Evolutionary conservation across 768 basidiomycete genomes (phyloP), one percentile per base, ranked within the genome.

Genomic region (Calocybe gangraenosa): DNA sequence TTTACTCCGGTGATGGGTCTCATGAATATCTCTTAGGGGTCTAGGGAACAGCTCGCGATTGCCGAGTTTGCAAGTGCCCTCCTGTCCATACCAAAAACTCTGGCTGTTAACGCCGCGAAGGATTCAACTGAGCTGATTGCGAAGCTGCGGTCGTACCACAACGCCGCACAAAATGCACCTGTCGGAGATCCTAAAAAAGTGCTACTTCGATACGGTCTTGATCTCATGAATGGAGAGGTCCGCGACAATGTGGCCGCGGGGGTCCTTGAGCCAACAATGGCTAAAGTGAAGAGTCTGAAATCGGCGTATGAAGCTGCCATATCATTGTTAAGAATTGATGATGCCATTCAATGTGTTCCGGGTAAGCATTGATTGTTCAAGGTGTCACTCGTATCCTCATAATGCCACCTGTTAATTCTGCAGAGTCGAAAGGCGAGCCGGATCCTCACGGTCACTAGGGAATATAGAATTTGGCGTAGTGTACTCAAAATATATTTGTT

Each of bases 91-190:
- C 96, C 96, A 37, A 98, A 98, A 69, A 92, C 87, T 15, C 84
- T 99, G 25, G 86, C 96, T 2, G 89, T 98, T 42, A 99, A 99
- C 62, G 96, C 96, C 33, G 96, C 96, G 32, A 98, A 98, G 60
- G 96, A 99, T 62, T 92, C 94, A 30, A 98, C 95, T 1, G 92
- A 97, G 45, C 81, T 99, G 15, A 92, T 99, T 31, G 94, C 96
- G 17, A 97, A 97, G 67, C 73, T 99, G 39, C 86, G 96, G 40
- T 86, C 94, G 8, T 98, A 94, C 69, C 96, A 99, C 72, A 93
- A 93, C 55, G 87, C 92, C 36, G 94, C 94, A 2, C 95, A 96
- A 68, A 93, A 86, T 54, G 95, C 92, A 2, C 84, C 91, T 2
- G 75, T 71, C 0, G 88, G 89, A 32, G 96, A 98, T 65, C 88